Evolutionary conservation across 2,329 filamentous ascomycete genomes (phyloP), one percentile per base, ranked within the genome.

Genomic region (Malbranchea cinnamomea): DNA sequence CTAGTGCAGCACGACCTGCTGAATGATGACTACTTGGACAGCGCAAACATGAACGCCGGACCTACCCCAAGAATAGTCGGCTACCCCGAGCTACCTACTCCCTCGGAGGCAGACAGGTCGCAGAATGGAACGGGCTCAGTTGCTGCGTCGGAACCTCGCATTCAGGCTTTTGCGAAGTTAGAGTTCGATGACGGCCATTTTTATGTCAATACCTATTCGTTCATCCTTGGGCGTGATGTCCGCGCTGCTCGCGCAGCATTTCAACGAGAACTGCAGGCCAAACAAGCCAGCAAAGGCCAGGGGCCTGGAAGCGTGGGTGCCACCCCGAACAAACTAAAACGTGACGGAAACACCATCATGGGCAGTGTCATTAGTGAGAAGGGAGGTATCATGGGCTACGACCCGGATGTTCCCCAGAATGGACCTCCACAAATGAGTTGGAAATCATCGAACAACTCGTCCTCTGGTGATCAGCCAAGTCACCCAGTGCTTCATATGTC

Each of bases 181-280:
- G 65, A 68, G 42, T 75, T 77, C 46, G 62, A 68, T 30, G 71
- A 77, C 50, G 71, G 71, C 31, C 68, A 71, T 43, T 76, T 72
- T 46, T 74, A 74, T 45, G 68, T 74, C 53, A 72, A 68, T 38
- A 74, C 69, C 4, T 69, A 69, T 41, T 65, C 67, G 17, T 67
- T 75, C 33, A 64, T 71, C 29, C 56, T 77, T n/a, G 71, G 70
- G 23, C 66, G 72, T 46, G 71, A 76, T 49, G 59, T 69, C 27
- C 58, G 62, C 36, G 64, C 63, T 5, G 60, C 59, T 15, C 54
- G 59, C 26, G 56, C 57, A 9, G 62, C 62, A 17, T 52, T 57
- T 34, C 56, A 58, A 32, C 50, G 55, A 40, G 57, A 62, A 37
- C 44, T 54, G 28, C 53, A 59, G 41, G 52, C 47, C 25, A 49